These are phyloP conservation scores for Fusarium euwallaceae DNA, from an alignment of 2,329 filamentous ascomycete genomes.

Conservation along the genomic window DNA sequence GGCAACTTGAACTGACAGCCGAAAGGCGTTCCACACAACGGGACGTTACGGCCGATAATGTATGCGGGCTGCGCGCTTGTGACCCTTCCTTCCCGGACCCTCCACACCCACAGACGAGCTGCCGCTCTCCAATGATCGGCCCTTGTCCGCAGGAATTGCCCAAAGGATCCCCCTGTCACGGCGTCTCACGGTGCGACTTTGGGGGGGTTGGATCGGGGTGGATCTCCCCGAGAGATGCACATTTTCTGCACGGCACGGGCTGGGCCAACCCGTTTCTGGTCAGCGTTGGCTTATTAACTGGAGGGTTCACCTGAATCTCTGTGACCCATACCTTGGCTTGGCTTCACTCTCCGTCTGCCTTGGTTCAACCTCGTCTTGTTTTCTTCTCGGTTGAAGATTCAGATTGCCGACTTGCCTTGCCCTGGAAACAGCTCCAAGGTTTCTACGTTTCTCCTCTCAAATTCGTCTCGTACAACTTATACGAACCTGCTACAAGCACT, in stretches of 20 bases:
- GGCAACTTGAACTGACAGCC: neutral
- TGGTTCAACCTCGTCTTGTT: constrained; percentile 16
- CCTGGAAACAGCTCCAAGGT: neutral
- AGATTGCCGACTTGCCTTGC: neutral
- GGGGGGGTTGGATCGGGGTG: constrained; percentile 23
- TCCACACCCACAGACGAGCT: constrained; percentile 6
- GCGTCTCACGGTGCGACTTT: constrained; percentile 7
- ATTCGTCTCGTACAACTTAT: neutral
- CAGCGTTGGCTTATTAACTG: constrained; percentile 13
- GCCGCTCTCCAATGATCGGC: constrained; percentile 10
- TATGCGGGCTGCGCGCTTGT: constrained; percentile 23
- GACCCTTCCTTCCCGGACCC: constrained; percentile 17
- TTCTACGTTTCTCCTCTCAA: neutral
- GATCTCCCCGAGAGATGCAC: constrained; percentile 4
- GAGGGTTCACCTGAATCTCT: neutral
- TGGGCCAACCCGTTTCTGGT: constrained; percentile 30
- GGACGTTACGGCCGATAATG: constrained; percentile 10
- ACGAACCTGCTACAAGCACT: neutral
- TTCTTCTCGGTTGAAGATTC: neutral
- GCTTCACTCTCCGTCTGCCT: constrained; percentile 10
- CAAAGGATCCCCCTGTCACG: constrained; percentile 12
- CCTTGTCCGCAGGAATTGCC: constrained; percentile 2
- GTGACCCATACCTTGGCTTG: constrained; percentile 10
- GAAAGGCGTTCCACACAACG: constrained; percentile 5
- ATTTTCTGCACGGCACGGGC: constrained; percentile 21